Base-by-base conservation (phyloP, 495 filamentous ascomycete genomes). In the Neurospora tetrasperma region DNA sequence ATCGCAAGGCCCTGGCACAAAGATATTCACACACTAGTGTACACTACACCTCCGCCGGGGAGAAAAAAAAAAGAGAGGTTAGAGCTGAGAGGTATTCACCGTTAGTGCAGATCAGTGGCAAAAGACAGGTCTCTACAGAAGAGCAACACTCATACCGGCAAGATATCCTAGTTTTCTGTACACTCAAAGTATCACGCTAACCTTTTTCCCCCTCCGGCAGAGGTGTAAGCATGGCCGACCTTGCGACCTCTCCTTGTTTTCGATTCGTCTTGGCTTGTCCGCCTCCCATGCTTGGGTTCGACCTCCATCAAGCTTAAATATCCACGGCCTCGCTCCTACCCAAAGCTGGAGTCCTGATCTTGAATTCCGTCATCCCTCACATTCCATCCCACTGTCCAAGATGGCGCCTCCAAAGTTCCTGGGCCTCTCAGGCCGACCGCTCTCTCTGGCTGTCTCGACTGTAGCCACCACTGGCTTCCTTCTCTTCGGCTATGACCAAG, bases 401-500 rank as follows among this genome's bases (percentile, higher is more conserved):
- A 85, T 85, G 84, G 77, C 80, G 40, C 76, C 80, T 76, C 84
- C 84, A 71, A 82, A 54, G 20, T 91, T 84, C 77, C 86, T 89
- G 79, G 91, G 91, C 80, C 84, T 93, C 72, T 86, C 83, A 48
- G 91, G 91, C 80, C 84, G 82, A 77, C 83, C 84, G n/a, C 85
- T 93, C 59, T 89, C 88, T 20, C 77, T 90, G 73, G 83, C 86
- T 31, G 85, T 93, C 43, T 90, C 90, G 14, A 86, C 86, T 46
- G 87, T 93, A 48, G 89, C 90, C 23, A 93, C 91, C 0, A 91
- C 89, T 66, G 91, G 90, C 39, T 93, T 93, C 80, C 79, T 93
- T 41, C 85, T 93, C 6, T 93, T 93, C 78, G 91, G 90, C 76
- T 91, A 92, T 78, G 89, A 91, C 72, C 89, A 87, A 78, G 85